phyloP scores from a whole-genome alignment of 768 basidiomycete genomes.

The Tubosaeta sp. region DNA sequence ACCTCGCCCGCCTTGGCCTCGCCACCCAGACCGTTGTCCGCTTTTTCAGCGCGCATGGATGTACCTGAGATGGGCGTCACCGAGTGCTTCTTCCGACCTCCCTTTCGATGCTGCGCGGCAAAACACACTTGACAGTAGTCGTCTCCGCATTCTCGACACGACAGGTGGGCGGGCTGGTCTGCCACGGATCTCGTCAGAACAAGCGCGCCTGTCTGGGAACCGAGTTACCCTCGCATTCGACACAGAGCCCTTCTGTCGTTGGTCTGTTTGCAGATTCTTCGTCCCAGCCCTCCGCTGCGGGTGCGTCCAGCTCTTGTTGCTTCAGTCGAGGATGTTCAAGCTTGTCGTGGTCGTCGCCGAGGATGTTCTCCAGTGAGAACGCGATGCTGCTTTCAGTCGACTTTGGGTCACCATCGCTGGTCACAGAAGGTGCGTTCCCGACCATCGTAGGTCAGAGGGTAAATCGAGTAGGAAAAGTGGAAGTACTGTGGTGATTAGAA shows the following conservation, averaged over 20 bases:
- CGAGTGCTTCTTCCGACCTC: conserved; percentile 62
- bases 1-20: conserved; percentile 21
- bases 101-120: conserved; percentile 79
- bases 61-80: conserved; percentile 41
- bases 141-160: conserved; percentile 70
- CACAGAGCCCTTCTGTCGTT: conserved; percentile 61
- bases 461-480: conserved; percentile 1
- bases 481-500: conserved; percentile 11
- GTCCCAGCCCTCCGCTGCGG: conserved; percentile 55
- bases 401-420: conserved; percentile 8
- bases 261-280: conserved; percentile 50
- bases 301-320: conserved; percentile 30
- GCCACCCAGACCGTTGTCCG: conserved; percentile 13
- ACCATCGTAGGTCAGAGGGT: conserved; percentile 16
- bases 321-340: conserved; percentile 49
- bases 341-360: conserved; percentile 56
- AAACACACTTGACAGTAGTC: conserved; percentile 84
- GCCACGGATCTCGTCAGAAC: conserved; percentile 1
- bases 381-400: conserved; percentile 6
- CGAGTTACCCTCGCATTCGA: conserved; percentile 80
- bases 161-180: conserved; percentile 82
- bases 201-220: background rate
- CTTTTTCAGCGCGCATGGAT: conserved; percentile 6
- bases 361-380: conserved; percentile 70
- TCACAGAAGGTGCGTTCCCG: conserved; percentile 13